Conservation (phyloP, 257 asterid genomes). For the Nicotiana paniculata region DNA sequence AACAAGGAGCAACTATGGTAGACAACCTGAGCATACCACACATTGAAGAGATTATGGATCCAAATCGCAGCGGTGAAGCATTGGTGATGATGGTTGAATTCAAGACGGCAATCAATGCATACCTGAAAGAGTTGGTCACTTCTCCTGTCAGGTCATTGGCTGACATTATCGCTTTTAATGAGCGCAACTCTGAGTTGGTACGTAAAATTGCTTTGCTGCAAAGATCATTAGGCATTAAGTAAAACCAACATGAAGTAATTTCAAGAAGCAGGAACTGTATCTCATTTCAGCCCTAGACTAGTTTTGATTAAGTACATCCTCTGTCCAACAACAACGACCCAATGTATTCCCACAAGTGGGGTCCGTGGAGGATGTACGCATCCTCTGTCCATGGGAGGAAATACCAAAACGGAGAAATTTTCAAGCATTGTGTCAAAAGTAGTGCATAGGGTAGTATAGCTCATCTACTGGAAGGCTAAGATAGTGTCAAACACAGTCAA, state of each 20-base stretch:
- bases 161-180: slow-evolving; percentile 35
- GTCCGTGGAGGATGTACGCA: neutral
- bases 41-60: slow-evolving; percentile 2
- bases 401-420: neutral
- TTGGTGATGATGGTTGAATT: slow-evolving; percentile 28
- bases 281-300: neutral
- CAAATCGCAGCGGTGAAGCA: slow-evolving; percentile 4
- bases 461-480: neutral
- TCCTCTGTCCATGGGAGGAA: neutral
- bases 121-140: slow-evolving; percentile 26
- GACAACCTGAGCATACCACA: slow-evolving; percentile 27
- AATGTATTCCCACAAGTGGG: no score
- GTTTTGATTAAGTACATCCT: neutral
- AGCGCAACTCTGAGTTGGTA: slow-evolving; percentile 27
- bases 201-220: neutral
- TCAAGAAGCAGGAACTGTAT: neutral
- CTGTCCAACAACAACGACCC: neutral
- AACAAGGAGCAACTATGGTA: slow-evolving; percentile 30
- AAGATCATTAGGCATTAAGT: neutral
- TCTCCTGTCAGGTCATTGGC: slow-evolving; percentile 46
- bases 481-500: neutral
- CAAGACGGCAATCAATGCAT: slow-evolving; percentile 29
- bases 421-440: neutral
- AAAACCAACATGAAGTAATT: neutral
- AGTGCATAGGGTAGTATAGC: neutral